Percentiles rank a stretch among this genome's conserved stretches.
phyloP scores from a whole-genome alignment of 345 rosid genomes.

The Salix purpurea region DNA sequence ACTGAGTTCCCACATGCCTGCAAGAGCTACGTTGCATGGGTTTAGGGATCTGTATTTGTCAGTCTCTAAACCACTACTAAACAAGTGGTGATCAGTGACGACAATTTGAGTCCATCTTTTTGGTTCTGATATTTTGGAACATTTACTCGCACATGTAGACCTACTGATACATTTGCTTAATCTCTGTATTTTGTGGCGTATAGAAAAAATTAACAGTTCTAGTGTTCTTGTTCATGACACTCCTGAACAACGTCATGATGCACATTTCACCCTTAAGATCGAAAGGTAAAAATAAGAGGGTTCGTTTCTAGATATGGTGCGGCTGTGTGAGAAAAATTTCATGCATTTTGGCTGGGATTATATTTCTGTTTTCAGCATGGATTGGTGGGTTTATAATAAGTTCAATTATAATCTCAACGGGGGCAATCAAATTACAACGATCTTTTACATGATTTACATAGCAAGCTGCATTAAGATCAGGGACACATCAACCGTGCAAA shows the following conservation, averaged over 20 bases:
- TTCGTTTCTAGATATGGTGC: not conserved
- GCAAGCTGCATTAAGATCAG: not conserved
- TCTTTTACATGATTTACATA: not conserved
- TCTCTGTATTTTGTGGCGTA: not conserved
- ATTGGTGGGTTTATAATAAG: not conserved
- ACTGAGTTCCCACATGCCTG: no score
- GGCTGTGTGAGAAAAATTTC: constrained; percentile 1
- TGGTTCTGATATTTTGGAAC: no score
- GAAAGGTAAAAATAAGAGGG: not conserved
- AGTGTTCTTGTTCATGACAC: not conserved
- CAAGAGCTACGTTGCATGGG: no score
- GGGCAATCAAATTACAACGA: not conserved
- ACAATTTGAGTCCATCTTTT: no score
- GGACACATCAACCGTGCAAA: not conserved
- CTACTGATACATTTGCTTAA: not conserved
- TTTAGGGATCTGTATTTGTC: no score
- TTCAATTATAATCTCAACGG: not conserved
- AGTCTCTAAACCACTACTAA: no score
- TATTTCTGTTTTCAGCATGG: not conserved
- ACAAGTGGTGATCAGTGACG: no score
- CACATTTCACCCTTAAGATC: not conserved
- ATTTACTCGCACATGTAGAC: not conserved
- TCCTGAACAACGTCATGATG: not conserved
- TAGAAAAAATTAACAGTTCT: no score
- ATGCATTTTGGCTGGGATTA: constrained; percentile 42